These are phyloP conservation scores for Rhodotorula sp. DNA, from an alignment of 1,284 basidiomycete genomes.

Conservation along the genomic window DNA sequence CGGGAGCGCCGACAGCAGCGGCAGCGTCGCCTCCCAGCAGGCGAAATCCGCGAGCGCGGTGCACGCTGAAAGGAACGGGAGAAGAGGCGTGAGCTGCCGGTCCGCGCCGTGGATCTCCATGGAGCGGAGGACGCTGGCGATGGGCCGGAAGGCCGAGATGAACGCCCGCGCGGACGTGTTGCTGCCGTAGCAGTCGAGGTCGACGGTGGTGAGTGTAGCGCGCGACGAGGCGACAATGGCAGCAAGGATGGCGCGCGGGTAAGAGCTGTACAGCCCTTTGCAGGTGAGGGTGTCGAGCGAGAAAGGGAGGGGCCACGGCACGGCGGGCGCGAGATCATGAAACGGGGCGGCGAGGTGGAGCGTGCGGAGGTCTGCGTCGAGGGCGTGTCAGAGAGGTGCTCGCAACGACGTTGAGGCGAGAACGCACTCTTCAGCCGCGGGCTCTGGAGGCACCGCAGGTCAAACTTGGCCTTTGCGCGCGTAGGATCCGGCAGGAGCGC, in stretches of 20 bases:
- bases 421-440: constrained; percentile 5
- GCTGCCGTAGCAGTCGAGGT: constrained; percentile 26
- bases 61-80: constrained; percentile 18
- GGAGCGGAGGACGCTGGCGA: not conserved
- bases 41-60: constrained; percentile 3
- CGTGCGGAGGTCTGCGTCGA: not conserved
- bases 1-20: constrained; percentile 7
- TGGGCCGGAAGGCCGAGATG: constrained; percentile 1
- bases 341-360: constrained; percentile 11
- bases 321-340: constrained; percentile 3
- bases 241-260: constrained; percentile 1
- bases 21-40: constrained; percentile 17
- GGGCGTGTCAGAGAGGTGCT: not conserved
- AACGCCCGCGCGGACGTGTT: constrained; percentile 4
- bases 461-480: constrained; percentile 11
- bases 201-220: constrained; percentile 1
- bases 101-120: constrained; percentile 21
- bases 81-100: constrained; percentile 4
- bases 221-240: constrained; percentile 5
- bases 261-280: constrained; percentile 16
- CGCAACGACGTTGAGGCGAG: too few relatives aligned
- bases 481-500: not conserved
- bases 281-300: not conserved
- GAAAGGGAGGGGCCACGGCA: constrained; percentile 4
- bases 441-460: constrained; percentile 10